Percentiles rank a stretch among this genome's conserved stretches.
These are phyloP conservation scores for Fusarium lyarnte DNA, from an alignment of 2,329 filamentous ascomycete species.

Conservation along the genomic window DNA sequence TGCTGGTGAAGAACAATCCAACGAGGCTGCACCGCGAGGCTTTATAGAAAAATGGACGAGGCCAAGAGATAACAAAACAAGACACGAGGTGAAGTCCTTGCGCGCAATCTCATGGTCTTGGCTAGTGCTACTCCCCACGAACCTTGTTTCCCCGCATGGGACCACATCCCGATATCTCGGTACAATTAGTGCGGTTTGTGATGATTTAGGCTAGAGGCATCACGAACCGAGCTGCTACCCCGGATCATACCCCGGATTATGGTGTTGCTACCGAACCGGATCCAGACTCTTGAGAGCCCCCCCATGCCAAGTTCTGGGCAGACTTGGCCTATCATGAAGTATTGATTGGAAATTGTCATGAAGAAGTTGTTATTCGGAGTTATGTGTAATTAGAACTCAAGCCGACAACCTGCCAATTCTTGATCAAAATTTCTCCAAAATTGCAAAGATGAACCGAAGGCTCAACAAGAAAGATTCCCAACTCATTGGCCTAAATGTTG, in stretches of 20 bases:
- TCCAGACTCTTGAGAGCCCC: constrained; percentile 1
- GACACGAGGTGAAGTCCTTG: neutral
- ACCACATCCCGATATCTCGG: constrained; percentile 32
- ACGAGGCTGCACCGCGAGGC: neutral
- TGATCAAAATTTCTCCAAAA: neutral
- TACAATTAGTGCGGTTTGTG: neutral
- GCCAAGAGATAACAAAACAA: constrained; percentile 6
- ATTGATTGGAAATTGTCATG: neutral
- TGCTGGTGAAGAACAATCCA: neutral
- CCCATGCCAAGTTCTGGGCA: constrained; percentile 6
- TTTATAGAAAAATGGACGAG: constrained; percentile 18
- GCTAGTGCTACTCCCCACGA: constrained; percentile 18
- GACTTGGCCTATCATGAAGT: neutral
- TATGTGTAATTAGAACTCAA: neutral
- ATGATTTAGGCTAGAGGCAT: constrained; percentile 21
- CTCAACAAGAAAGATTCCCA: too few species aligned
- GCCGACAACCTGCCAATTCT: neutral
- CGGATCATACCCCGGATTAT: constrained; percentile 18
- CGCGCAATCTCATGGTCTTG: constrained; percentile 9
- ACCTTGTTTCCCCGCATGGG: constrained; percentile 26
- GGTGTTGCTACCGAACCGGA: constrained; percentile 29
- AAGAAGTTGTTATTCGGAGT: neutral
- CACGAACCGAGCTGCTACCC: constrained; percentile 24
- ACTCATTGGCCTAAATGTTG: neutral
- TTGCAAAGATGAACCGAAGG: neutral